Evolutionary conservation across 805 yeast genomes (phyloP), one percentile per base, ranked within the genome.

Genomic region (Cyberlindnera japonica): DNA sequence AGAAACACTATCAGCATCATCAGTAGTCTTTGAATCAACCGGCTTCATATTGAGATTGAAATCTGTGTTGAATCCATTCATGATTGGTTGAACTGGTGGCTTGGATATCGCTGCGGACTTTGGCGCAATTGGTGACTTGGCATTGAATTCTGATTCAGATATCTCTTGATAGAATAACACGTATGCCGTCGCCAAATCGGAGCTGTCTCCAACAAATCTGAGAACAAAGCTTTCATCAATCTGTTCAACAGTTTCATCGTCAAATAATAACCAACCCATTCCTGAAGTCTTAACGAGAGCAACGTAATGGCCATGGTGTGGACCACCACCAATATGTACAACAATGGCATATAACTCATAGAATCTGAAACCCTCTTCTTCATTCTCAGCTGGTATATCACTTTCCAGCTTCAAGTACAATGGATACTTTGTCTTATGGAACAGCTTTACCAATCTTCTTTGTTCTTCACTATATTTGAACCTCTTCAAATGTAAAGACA

Each of bases 281-380:
- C 74, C 70, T 39, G 75, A 79, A 5, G 89, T 82, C 57, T 88
- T 88, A 44, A 93, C 83, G 5, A 93, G 67, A 0, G 95, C 75
- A 9, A 93, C 91, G 60, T 93, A 93, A 59, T 93, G 99, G 0
- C 99, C 99, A 63, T 90, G 96, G 67, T 88, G 89, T 1, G 98
- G 97, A 0, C 98, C 97, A 4, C 96, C 95, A 6, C 99, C 99
- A 50, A 93, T 80, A 58, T 93, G 99, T 10, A 93, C 89, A 11
- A 93, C 93, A 31, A 91, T 81, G 0, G 91, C 87, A 47, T 79
- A 83, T 37, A 93, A 65, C 53, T 90, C 96, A 55, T 89, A 93
- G 15, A 81, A 68, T 51, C 75, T 77, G 49, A 76, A 76, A 2
- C 43, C 48, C 15, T 50, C 51, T 2, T 75, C 69, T 13, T 68